Conservation (phyloP, 1,139 yeast genomes). For the Sugiyamaella castrensis region DNA sequence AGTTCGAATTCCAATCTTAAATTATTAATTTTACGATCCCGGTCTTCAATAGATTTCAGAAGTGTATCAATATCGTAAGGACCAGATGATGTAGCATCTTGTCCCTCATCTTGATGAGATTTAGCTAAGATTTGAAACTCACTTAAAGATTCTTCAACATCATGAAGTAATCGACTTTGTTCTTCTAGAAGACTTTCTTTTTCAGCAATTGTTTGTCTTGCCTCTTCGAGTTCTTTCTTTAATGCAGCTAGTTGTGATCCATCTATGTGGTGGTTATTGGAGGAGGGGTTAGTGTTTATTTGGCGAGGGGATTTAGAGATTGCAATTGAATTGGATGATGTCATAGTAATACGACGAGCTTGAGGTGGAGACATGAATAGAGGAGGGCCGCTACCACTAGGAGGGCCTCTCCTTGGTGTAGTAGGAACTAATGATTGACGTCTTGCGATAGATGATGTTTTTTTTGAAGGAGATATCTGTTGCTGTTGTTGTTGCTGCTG, state of each 20-base stretch:
- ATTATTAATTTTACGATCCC: conserved; percentile 29
- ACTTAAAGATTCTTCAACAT: conserved; percentile 32
- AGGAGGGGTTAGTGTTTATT: background rate
- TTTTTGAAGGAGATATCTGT: conserved; percentile 9
- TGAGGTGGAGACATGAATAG: conserved; percentile 10
- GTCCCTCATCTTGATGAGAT: conserved; percentile 13
- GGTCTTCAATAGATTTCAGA: conserved; percentile 26
- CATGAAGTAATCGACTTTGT: conserved; percentile 31
- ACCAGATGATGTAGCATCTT: conserved; percentile 14
- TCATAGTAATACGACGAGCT: background rate
- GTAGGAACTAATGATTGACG: conserved; percentile 13
- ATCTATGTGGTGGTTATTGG: background rate
- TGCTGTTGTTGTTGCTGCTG: conserved; percentile 1
- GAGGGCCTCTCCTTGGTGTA: conserved; percentile 7
- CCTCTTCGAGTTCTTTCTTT: conserved; percentile 23
- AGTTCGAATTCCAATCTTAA: conserved; percentile 32
- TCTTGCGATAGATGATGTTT: conserved; percentile 4
- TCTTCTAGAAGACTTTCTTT: conserved; percentile 30
- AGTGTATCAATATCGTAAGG: conserved; percentile 25
- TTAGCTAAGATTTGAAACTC: conserved; percentile 32
- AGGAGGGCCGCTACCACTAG: background rate
- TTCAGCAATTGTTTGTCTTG: conserved; percentile 21
- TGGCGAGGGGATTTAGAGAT: background rate
- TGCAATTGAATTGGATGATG: background rate
- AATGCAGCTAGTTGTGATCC: conserved; percentile 19